Evolutionary conservation across 2,329 filamentous ascomycete genomes (phyloP).

Genomic region (Cladosporium sp.): DNA sequence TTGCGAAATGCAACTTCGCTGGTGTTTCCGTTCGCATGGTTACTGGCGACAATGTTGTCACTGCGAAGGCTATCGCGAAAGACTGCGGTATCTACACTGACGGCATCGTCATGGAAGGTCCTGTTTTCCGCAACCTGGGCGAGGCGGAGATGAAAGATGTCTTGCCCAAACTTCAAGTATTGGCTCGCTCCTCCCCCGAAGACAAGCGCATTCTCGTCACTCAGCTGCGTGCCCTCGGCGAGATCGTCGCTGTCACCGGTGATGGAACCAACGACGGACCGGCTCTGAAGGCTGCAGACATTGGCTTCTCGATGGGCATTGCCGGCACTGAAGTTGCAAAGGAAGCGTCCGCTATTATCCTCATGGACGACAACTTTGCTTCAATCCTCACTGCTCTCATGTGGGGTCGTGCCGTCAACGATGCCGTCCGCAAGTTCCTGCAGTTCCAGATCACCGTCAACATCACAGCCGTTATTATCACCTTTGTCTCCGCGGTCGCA

Average conservation of each 20-base stretch:
- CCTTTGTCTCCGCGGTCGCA: slow-evolving; percentile 81
- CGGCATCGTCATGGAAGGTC: slow-evolving; percentile 43
- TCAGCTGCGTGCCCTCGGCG: slow-evolving; percentile 59
- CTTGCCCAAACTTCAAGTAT: slow-evolving; percentile 61
- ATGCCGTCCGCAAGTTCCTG: slow-evolving; percentile 52
- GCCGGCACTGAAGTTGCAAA: slow-evolving; percentile 65
- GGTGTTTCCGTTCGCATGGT: slow-evolving; percentile 72
- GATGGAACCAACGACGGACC: slow-evolving; percentile 65
- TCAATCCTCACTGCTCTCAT: slow-evolving; percentile 60
- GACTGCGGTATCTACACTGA: slow-evolving; percentile 64
- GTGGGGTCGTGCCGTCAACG: slow-evolving; percentile 58
- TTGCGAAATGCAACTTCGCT: slow-evolving; percentile 62
- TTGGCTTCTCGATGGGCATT: slow-evolving; percentile 66
- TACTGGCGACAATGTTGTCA: slow-evolving; percentile 69
- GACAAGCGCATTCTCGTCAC: slow-evolving; percentile 65
- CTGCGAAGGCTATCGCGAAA: slow-evolving; percentile 67
- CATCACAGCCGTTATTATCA: slow-evolving; percentile 81
- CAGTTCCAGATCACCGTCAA: slow-evolving; percentile 83
- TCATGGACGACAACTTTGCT: slow-evolving; percentile 60
- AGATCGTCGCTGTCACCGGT: slow-evolving; percentile 63
- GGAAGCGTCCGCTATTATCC: slow-evolving; percentile 59
- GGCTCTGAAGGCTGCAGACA: slow-evolving; percentile 62
- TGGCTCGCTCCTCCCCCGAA: slow-evolving; percentile 65
- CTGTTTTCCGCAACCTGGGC: slow-evolving; percentile 41
- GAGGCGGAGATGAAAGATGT: slow-evolving; percentile 47